A percentile compares a stretch with the other conserved stretches of the same genome.
phyloP scores from a whole-genome alignment of 1,284 basidiomycete species.

The Puccinia hordei region DNA sequence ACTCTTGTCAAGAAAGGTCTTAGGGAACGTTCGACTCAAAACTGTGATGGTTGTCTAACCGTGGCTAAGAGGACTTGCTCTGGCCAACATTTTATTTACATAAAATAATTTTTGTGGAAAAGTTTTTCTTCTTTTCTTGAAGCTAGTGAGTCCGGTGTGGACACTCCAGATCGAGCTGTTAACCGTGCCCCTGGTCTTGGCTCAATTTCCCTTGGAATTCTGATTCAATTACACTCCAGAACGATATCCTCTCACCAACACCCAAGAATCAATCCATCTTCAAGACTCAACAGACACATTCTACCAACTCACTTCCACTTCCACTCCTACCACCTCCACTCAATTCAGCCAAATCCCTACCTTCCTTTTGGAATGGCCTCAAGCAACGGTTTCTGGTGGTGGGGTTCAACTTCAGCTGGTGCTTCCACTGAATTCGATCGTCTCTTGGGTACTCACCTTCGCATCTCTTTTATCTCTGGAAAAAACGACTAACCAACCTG shows the following conservation, averaged over 20 bases:
- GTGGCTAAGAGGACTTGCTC: too few relatives aligned
- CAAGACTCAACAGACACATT: not conserved
- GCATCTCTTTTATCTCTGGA: not conserved
- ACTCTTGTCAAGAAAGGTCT: too few relatives aligned
- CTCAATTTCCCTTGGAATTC: too few relatives aligned
- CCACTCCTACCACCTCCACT: not conserved
- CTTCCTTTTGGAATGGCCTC: slow-evolving; percentile 4
- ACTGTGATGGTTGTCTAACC: too few relatives aligned
- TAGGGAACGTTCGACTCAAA: too few relatives aligned
- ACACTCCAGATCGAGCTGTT: slow-evolving; percentile 16
- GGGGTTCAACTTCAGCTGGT: slow-evolving; percentile 23
- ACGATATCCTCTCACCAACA: not conserved
- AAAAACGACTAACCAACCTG: not conserved
- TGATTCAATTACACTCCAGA: too few relatives aligned
- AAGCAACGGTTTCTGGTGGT: slow-evolving; percentile 44
- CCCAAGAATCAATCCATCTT: not conserved
- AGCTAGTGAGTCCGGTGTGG: not conserved
- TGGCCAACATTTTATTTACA: too few relatives aligned
- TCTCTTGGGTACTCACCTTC: slow-evolving; percentile 24
- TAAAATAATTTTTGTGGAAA: too few relatives aligned
- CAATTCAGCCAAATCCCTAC: not conserved
- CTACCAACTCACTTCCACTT: not conserved
- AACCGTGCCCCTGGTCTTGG: not conserved
- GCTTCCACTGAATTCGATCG: slow-evolving; percentile 47
- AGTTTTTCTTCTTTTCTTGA: too few relatives aligned